These are phyloP conservation scores for Heritiera fomes DNA, from an alignment of 345 rosid species.

Conservation along the genomic window DNA sequence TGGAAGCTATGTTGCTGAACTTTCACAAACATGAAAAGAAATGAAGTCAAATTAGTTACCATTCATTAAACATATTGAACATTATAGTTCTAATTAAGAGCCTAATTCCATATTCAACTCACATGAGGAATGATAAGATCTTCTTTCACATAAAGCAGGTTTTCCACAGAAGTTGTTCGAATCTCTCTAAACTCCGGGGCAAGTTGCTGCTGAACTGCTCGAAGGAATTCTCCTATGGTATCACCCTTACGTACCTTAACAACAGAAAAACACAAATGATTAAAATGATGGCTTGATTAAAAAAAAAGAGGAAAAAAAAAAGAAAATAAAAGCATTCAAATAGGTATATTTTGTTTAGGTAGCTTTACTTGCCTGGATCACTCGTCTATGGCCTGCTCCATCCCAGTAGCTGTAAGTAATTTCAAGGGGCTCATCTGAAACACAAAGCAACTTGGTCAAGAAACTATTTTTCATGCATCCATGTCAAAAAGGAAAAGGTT, in stretches of 20 bases:
- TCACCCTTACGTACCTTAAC: conserved; percentile 87
- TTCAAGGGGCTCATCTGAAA: conserved; percentile 86
- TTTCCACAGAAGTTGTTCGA: conserved; percentile 90
- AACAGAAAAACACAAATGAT: conserved; percentile 3
- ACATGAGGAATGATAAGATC: conserved; percentile 95
- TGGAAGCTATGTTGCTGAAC: conserved; percentile 99
- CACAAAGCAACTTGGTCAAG: conserved; percentile 22
- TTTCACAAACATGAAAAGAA: conserved; percentile 29
- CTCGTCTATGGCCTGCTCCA: conserved; percentile 96
- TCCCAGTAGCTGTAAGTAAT: conserved; percentile 99
- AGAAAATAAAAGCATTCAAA: background rate
- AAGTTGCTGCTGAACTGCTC: conserved; percentile 94
- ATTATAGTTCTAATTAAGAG: background rate
- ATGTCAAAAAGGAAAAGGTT: background rate
- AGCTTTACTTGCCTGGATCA: conserved; percentile 63
- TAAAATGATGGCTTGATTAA: background rate
- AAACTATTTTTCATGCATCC: conserved; percentile 6
- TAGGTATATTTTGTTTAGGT: background rate
- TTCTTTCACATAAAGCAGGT: conserved; percentile 95
- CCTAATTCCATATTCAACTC: conserved; percentile 34
- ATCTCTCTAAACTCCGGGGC: conserved; percentile 98
- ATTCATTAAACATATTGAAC: background rate
- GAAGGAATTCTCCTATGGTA: conserved; percentile 81
- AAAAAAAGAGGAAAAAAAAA: background rate
- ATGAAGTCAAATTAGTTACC: conserved; percentile 15